Base-by-base conservation (phyloP, 2,329 filamentous ascomycete species). In the Ascochyta koolunga region DNA sequence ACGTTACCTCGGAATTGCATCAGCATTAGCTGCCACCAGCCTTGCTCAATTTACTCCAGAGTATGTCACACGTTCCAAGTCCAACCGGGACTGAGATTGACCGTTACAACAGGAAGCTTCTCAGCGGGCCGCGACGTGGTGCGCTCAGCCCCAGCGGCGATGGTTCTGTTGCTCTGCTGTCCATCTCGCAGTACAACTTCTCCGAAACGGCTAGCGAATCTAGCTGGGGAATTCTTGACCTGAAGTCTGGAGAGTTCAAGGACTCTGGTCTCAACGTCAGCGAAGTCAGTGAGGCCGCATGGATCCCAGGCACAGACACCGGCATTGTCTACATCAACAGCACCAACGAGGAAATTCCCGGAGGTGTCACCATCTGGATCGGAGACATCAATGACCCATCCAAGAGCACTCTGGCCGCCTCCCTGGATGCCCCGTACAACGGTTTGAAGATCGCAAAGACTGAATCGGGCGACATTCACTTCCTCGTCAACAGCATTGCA, bases 131-230 rank as follows among this genome's bases (percentile, higher is more conserved):
- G 24, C 85, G 89, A 54, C 86, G 90, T 46, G 87, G 86, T 24
- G 73, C 85, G 11, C 89, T 86, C 50, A 74, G 85, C 2, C 89
- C 90, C 13, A 93, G 91, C 71, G 72, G 80, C 29, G 79, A 83
- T 46, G 89, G 89, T 45, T 83, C 82, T 39, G 78, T 84, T 50
- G 82, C 87, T 33, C 76, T 92, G 16, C 90, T 87, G 69, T 85
- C 86, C 32, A 83, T 85, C 22, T 89, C 89, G 1, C 85, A 88
- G 10, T 96, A 96, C 75, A 93, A 87, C 1, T 96, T 96, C 73
- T 82, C 89, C 36, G 81, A 84, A 18, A 1, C 89, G 93, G 81
- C 43, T 83, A 82, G 86, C 85, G 27, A 80, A 85, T 45, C 86
- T 83, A 22, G 84, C 80, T 15, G 63, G 56, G 59, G 70, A 41